Percentiles rank a stretch among this genome's conserved stretches.
phyloP scores from a whole-genome alignment of 768 basidiomycete species.

The Neoboletus subvelutipes region DNA sequence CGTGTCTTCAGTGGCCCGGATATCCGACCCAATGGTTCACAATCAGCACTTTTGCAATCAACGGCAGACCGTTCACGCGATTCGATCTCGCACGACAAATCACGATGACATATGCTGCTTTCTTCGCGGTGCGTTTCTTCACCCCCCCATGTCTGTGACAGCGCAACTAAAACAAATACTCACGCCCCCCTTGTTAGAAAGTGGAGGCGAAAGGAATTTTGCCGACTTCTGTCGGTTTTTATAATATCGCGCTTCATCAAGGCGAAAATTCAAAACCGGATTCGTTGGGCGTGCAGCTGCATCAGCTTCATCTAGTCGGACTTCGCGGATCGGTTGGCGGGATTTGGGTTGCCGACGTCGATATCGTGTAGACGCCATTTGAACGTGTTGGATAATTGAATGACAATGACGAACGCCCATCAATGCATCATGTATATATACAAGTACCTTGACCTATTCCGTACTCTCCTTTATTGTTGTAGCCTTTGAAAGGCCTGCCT shows the following conservation, averaged over 20 bases:
- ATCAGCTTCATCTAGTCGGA: slow-evolving; percentile 9
- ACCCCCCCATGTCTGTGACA: background rate
- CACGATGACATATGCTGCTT: background rate
- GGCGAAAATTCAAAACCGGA: background rate
- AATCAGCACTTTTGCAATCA: background rate
- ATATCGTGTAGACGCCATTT: slow-evolving; percentile 3
- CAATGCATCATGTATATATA: background rate
- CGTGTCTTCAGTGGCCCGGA: slow-evolving; percentile 10
- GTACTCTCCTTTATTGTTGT: background rate
- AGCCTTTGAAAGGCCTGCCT: no score
- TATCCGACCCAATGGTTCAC: background rate
- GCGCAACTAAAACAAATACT: background rate
- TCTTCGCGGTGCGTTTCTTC: background rate
- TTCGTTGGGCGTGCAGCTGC: slow-evolving; percentile 7
- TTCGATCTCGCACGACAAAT: slow-evolving; percentile 1
- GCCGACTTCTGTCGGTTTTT: background rate
- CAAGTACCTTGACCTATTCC: background rate
- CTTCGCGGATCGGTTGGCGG: background rate
- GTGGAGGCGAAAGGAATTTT: background rate
- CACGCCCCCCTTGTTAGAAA: slow-evolving; percentile 4
- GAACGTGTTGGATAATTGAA: background rate
- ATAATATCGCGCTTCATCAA: slow-evolving; percentile 14
- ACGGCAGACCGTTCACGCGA: slow-evolving; percentile 2
- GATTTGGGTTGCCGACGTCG: slow-evolving; percentile 13
- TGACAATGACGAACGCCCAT: background rate